Evolutionary conservation across 2,329 filamentous ascomycete genomes (phyloP).

Genomic region (Cercospora sesami): DNA sequence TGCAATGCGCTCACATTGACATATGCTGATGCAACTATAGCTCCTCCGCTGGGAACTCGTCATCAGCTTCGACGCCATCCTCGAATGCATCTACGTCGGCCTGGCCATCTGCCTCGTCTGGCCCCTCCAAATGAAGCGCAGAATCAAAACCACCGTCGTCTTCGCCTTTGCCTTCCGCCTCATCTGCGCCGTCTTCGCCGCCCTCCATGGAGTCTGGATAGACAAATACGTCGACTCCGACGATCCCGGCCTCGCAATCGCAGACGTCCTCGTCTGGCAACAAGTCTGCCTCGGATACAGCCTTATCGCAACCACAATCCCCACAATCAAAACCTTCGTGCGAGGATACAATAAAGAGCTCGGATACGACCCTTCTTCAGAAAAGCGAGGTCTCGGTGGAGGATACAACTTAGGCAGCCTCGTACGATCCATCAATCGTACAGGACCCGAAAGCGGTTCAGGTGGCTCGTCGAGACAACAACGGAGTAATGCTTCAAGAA

Average conservation of each 20-base stretch:
- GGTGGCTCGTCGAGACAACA: slow-evolving; percentile 4
- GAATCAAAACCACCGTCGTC: slow-evolving; percentile 35
- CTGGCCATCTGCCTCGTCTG: slow-evolving; percentile 32
- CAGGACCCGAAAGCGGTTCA: neutral
- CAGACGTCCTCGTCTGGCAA: slow-evolving; percentile 33
- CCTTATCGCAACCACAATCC: slow-evolving; percentile 36
- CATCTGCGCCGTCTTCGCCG: slow-evolving; percentile 27
- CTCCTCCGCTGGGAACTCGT: slow-evolving; percentile 33
- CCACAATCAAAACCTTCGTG: slow-evolving; percentile 36
- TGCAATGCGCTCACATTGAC: neutral
- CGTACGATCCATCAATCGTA: slow-evolving; percentile 20
- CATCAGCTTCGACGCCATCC: slow-evolving; percentile 31
- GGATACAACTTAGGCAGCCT: slow-evolving; percentile 26
- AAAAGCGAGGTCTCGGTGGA: slow-evolving; percentile 24
- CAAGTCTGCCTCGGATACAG: slow-evolving; percentile 36
- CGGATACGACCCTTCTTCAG: slow-evolving; percentile 24
- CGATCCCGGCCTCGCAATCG: slow-evolving; percentile 28
- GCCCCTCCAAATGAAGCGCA: slow-evolving; percentile 34
- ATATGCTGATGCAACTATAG: slow-evolving; percentile 10
- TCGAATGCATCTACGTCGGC: slow-evolving; percentile 31
- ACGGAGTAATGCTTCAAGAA: slow-evolving; percentile 9
- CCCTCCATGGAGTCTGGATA: slow-evolving; percentile 25
- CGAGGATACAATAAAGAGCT: slow-evolving; percentile 32
- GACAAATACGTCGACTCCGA: slow-evolving; percentile 25
- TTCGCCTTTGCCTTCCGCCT: slow-evolving; percentile 35